Base-by-base conservation (phyloP, 2,329 filamentous ascomycete species). In the Fusarium sp. region DNA sequence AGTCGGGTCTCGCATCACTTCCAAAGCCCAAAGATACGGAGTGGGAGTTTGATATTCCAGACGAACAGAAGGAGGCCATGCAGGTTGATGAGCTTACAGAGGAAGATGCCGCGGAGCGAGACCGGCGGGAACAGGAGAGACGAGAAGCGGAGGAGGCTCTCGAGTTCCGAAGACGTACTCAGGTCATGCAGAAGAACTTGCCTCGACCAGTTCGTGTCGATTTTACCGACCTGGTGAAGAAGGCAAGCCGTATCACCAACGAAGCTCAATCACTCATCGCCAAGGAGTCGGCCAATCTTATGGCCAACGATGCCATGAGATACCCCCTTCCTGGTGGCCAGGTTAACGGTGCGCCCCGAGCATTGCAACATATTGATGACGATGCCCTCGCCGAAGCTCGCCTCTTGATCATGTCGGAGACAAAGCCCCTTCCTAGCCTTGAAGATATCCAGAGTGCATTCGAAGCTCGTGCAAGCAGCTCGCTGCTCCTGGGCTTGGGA, bases 1-100 rank as follows among this genome's bases (percentile, higher is more conserved):
- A 91, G 69, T 88, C 90, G 60, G 90, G 93, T 48, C 89, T 99
- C n/a, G 90, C 94, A 6, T 91, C 94, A 24, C 87, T 99, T 18
- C 97, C 97, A 1, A 97, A 94, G 80, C 97, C 97, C 1, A 98
- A 97, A 80, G 95, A 98, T 80, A 93, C 91, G 0, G 95, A 98
- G 75, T 98, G 94, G 93, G 97, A 98, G 76, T 90, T 98, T 54
- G 96, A 98, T 81, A 85, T 97, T 37, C 96, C 96, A 0, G 95
- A 97, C 45, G 95, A 98, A 73, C 88, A 93, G 73, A 86, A 89
- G 71, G 94, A 97, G 76, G 79, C 85, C 4, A 82, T 71, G 29
- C 77, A 80, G n/a, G 77, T 80, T 2, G 84, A 84, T 6, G 85
- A 88, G 27, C 87, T 90, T 63, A 78, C 88, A 13, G 89, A 89